Evolutionary conservation across 2,329 filamentous ascomycete genomes (phyloP), one percentile per base, ranked within the genome.

Genomic region (Colletotrichum endophyticum): DNA sequence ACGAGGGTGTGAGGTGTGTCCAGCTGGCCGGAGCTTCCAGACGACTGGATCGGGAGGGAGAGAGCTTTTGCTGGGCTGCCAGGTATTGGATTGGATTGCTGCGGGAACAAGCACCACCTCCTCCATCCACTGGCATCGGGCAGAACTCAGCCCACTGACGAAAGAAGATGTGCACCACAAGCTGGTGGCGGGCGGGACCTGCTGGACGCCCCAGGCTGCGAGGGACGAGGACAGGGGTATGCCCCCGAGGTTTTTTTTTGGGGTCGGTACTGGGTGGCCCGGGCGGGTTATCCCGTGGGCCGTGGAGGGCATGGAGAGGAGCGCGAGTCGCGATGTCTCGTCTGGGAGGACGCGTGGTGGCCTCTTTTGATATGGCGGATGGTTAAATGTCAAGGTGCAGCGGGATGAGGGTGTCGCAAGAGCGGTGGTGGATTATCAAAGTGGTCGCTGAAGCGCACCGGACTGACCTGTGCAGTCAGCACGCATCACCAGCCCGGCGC

Each of bases 261-360:
- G 69, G 44, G 44, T 70, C 44, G 49, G 70, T 56, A 39, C 44
- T 36, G 59, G 73, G 27, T 73, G 70, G 73, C 70, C 70, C 70
- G 64, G 73, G 71, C 73, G 73, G 73, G 66, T 69, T 67, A 73
- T 76, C 70, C 73, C 73, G 73, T 73, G 73, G 73, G 70, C 64
- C 73, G 56, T 70, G 56, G 67, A 66, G 68, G 61, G 27, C 63
- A 68, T 61, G 71, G 72, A 49, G 30, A 74, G 72, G 19, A 39
- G 72, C 72, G 73, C 70, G 64, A 75, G 57, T 73, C 70, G 70
- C 73, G 70, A 76, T 69, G 57, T 73, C 39, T 76, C 16, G 30
- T 53, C 44, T 53, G 44, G 56, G 64, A 61, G 57, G 70, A 74
- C 64, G 64, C 70, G 73, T 36, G 27, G 19, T 15, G 56, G 57